Percentiles rank a stretch among this genome's conserved stretches.
Conservation (phyloP, 169 alveolate genomes). For the Cystoisospora suis region DNA sequence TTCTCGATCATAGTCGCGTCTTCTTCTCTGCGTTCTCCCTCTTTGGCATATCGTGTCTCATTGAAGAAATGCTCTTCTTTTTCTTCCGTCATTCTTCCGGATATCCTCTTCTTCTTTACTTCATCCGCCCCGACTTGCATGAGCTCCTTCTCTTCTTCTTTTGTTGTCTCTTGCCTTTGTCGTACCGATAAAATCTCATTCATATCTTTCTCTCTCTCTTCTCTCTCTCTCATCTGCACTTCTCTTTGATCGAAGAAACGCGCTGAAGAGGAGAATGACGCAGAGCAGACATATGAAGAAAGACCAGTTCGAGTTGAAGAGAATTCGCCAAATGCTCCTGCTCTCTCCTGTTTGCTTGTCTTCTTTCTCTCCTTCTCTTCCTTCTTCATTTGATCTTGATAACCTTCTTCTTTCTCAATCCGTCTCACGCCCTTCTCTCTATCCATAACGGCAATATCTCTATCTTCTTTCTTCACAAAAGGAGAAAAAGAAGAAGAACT, state of each 20-base stretch:
- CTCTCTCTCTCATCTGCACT: not conserved
- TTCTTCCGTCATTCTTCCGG: not conserved
- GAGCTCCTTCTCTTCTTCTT: not conserved
- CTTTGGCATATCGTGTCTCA: not conserved
- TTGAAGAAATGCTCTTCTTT: not conserved
- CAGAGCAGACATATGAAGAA: no score
- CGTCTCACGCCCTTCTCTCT: not conserved
- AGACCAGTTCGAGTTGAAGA: no score
- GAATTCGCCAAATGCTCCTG: no score
- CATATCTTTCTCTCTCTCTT: not conserved
- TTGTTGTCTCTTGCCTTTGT: constrained; percentile 9
- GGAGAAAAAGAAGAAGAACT: not conserved
- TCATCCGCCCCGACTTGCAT: not conserved
- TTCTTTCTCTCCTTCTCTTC: not conserved
- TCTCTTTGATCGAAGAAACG: constrained; percentile 2
- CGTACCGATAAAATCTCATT: constrained; percentile 7
- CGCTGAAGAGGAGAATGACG: no score
- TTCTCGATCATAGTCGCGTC: not conserved
- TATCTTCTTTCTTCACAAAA: no score
- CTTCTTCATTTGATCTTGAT: not conserved
- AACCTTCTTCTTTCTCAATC: not conserved
- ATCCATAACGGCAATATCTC: not conserved
- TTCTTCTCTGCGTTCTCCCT: not conserved
- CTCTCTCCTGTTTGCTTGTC: not conserved
- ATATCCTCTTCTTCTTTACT: not conserved